Base-by-base conservation (phyloP, 176 grass and related monocot species). In the Saccharum officinarum region DNA sequence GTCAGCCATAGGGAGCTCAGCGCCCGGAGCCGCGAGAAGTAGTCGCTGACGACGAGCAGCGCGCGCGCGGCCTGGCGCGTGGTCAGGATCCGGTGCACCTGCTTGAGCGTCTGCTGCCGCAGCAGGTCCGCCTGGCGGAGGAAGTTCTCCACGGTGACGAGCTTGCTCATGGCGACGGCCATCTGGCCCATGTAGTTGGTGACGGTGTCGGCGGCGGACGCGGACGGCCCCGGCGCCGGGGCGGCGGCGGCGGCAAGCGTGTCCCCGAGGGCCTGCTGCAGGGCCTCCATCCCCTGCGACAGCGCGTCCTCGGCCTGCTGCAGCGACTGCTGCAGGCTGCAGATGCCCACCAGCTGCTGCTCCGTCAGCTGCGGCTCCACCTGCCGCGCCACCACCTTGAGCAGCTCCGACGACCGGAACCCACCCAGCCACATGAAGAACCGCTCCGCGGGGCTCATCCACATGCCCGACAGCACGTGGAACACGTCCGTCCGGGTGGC, bases 361-460 rank as follows among this genome's bases (percentile, higher is more conserved):
- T 96, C 93, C 40, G 93, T 92, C 64, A 95, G 87, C 47, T 6
- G 47, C 16, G 86, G 88, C 76, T 94, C 93, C 22, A 92, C 89
- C 18, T 89, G 93, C 34, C 80, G 83, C 4, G 85, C 91, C 1
- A 98, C 55, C 23, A 94, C 89, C 91, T 90, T 92, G 20, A 98
- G 86, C 34, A 98, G 86, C 44, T 98, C 97, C 22, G 97, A 98
- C 8, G 97, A 89, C 2, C 93, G 91, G 75, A 96, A 95, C 20
- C 92, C 97, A 13, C 97, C 97, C 12, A 99, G 83, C 97, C 93
- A 99, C 97, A 99, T 96, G 86, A 99, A 99, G 75, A 94, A 94
- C 2, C 97, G 90, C 82, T 99, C 97, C 1, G 92, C 97, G 0
- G 97, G 97, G 75, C 88, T 89, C 45, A 89, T 46, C 97, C 97